Percentiles rank a stretch among this genome's conserved stretches.
phyloP scores from a whole-genome alignment of 306 rosid genomes.

The Psophocarpus tetragonolobus region DNA sequence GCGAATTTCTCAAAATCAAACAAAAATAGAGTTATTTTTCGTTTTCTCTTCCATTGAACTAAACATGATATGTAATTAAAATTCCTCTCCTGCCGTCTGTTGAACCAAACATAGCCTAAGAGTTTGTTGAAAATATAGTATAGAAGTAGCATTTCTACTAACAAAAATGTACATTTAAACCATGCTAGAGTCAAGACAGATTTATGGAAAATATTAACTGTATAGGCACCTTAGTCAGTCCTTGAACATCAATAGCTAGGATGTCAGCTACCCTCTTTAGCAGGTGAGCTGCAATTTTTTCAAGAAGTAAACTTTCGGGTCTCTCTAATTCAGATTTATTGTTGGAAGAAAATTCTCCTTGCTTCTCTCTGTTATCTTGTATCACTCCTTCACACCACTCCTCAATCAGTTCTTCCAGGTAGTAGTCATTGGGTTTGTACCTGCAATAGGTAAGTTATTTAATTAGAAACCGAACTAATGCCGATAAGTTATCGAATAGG shows the following conservation, averaged over 20 bases:
- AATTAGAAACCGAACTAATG: slow-evolving; percentile 17
- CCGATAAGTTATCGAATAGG: background rate
- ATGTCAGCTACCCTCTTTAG: slow-evolving; percentile 72
- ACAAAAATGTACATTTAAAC: slow-evolving; percentile 4
- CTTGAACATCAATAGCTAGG: slow-evolving; percentile 80
- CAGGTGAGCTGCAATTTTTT: slow-evolving; percentile 82
- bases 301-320: slow-evolving; percentile 75
- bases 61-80: too few relatives aligned
- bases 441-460: slow-evolving; percentile 42
- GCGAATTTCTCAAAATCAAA: too few relatives aligned
- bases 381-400: slow-evolving; percentile 98
- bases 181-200: slow-evolving; percentile 30
- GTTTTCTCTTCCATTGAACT: too few relatives aligned
- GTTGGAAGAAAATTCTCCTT: slow-evolving; percentile 50
- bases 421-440: slow-evolving; percentile 79
- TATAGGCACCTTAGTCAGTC: slow-evolving; percentile 68
- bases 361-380: slow-evolving; percentile 55
- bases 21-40: too few relatives aligned
- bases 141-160: background rate
- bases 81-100: too few relatives aligned
- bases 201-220: slow-evolving; percentile 15
- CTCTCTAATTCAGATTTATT: slow-evolving; percentile 50
- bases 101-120: too few relatives aligned
- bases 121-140: background rate
- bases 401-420: slow-evolving; percentile 74